Conservation (phyloP, 1,284 basidiomycete genomes). For the Leucoagaricus sp. region DNA sequence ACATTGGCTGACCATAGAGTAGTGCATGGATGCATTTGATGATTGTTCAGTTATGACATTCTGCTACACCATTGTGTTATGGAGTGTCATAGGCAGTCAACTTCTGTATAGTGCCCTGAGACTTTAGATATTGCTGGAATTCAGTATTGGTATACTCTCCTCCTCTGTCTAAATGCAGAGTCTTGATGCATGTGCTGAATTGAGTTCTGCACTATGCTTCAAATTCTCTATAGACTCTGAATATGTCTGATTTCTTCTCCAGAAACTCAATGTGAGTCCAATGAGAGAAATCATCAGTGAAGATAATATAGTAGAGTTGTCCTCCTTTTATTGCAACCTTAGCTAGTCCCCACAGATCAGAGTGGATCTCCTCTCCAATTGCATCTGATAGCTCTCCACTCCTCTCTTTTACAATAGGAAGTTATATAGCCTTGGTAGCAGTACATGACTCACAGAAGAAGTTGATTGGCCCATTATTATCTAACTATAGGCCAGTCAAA, state of each 20-base stretch:
- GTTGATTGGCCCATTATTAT: conserved; percentile 27
- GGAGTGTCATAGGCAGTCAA: too few species aligned
- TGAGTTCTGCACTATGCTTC: too few species aligned
- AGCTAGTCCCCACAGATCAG: too few species aligned
- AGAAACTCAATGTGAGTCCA: conserved; percentile 27
- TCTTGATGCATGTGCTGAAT: too few species aligned
- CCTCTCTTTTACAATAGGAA: not conserved
- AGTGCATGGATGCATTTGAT: too few species aligned
- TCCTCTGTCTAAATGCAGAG: too few species aligned
- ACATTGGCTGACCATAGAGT: conserved; percentile 22
- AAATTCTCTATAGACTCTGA: conserved; percentile 27
- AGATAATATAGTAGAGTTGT: conserved; percentile 31
- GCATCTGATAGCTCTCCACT: not conserved
- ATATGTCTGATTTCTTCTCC: conserved; percentile 27
- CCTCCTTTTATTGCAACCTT: conserved; percentile 22
- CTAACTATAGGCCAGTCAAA: conserved; percentile 30
- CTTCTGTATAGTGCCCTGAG: too few species aligned
- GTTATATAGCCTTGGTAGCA: not conserved
- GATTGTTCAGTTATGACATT: conserved; percentile 32
- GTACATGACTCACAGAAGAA: conserved; percentile 23
- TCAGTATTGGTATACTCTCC: too few species aligned
- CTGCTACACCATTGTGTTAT: conserved; percentile 35
- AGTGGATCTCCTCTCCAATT: too few species aligned
- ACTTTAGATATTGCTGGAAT: too few species aligned
- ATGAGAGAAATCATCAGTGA: conserved; percentile 30